Conservation (phyloP, 208 protist genomes). For the Strigomonas culicis region DNA sequence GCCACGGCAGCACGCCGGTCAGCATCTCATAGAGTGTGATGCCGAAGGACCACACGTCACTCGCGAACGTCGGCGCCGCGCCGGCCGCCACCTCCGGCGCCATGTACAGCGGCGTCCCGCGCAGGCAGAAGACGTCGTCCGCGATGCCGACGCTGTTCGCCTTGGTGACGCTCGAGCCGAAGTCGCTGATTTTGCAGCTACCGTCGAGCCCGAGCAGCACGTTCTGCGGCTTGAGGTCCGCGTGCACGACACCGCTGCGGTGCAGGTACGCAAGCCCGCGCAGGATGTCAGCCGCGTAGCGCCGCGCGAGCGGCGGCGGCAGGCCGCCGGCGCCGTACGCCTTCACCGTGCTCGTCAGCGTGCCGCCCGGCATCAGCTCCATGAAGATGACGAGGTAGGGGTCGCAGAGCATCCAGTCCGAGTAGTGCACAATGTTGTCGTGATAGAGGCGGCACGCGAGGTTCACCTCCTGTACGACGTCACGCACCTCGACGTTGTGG, state of each 20-base stretch:
- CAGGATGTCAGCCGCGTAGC: conserved; percentile 52
- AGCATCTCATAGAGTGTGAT: conserved; percentile 62
- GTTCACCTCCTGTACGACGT: conserved; percentile 52
- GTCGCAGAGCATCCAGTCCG: conserved; percentile 26
- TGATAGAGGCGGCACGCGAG: conserved; percentile 34
- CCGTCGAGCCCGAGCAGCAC: conserved; percentile 72
- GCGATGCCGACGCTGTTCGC: conserved; percentile 18
- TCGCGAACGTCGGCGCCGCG: conserved; percentile 29
- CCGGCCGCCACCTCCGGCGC: conserved; percentile 55
- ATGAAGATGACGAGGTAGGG: conserved; percentile 56
- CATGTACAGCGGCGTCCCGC: conserved; percentile 72
- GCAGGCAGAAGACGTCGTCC: conserved; percentile 33
- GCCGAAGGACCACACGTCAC: conserved; percentile 79
- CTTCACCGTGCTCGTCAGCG: conserved; percentile 52
- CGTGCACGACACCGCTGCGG: conserved; percentile 65
- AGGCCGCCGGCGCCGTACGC: conserved; percentile 44
- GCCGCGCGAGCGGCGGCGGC: conserved; percentile 27
- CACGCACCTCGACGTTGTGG: conserved; percentile 16
- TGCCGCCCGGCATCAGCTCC: conserved; percentile 83
- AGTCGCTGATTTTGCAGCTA: conserved; percentile 79
- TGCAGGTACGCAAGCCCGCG: conserved; percentile 80
- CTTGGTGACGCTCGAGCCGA: conserved; percentile 83
- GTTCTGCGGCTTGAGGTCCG: conserved; percentile 90
- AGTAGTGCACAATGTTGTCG: conserved; percentile 51
- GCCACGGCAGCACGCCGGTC: conserved; percentile 62